These are phyloP conservation scores for Isochrysis galbana DNA, from an alignment of 78 protist genomes.

Conservation along the genomic window DNA sequence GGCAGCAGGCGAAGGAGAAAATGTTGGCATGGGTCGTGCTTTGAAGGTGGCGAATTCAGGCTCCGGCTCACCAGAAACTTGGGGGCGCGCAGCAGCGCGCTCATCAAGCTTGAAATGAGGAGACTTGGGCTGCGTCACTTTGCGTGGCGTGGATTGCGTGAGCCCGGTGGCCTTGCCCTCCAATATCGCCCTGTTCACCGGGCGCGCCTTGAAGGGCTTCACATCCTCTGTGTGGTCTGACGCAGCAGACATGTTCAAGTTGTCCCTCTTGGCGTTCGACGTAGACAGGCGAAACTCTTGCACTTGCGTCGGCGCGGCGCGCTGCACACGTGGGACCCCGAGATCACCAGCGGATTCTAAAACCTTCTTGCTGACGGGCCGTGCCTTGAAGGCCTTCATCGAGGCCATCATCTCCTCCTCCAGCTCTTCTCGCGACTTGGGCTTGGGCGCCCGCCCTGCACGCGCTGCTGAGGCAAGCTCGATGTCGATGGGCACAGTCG, in stretches of 20 bases:
- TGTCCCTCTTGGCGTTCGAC: too few species aligned
- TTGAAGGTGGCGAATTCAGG: background rate
- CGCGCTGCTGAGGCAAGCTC: background rate
- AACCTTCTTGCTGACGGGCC: background rate
- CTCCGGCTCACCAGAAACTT: background rate
- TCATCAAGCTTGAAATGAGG: background rate
- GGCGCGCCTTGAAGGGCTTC: background rate
- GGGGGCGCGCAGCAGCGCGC: background rate
- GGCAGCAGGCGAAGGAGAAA: background rate
- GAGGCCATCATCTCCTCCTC: background rate
- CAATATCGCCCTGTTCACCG: background rate
- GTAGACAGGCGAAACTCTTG: background rate
- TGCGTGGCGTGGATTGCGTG: background rate
- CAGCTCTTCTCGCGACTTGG: background rate
- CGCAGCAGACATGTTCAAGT: too few species aligned
- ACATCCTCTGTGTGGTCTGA: too few species aligned
- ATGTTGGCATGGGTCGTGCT: background rate
- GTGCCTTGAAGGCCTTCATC: slow-evolving; percentile 5
- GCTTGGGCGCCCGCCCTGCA: background rate
- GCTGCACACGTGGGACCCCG: slow-evolving; percentile 8
- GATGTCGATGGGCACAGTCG: background rate
- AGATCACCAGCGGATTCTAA: slow-evolving; percentile 14
- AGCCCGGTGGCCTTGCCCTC: background rate
- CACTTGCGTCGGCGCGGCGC: background rate
- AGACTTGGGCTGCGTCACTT: background rate